Evolutionary conservation across 208 protist species (phyloP).

Genomic region (Phytomonas francai): DNA sequence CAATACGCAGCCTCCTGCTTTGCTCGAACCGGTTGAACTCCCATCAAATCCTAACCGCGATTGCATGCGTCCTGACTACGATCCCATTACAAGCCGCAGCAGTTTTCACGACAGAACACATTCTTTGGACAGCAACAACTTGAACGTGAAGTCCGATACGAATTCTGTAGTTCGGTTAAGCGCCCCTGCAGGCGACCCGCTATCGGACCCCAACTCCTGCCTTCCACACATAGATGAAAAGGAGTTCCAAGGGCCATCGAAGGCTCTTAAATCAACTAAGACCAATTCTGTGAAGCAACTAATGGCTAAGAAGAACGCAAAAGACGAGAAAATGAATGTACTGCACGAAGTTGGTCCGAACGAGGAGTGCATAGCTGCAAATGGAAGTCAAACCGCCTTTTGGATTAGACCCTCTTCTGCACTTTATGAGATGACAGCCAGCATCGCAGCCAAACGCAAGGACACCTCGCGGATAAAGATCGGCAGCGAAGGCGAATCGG

Average conservation of each 20-base stretch:
- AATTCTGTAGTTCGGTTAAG: background rate
- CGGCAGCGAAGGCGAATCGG: background rate
- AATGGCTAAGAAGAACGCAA: background rate
- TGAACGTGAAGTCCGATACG: background rate
- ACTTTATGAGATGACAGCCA: slow-evolving; percentile 54
- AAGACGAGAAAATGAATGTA: background rate
- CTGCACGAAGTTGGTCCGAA: background rate
- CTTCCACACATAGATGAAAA: background rate
- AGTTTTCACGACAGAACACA: background rate
- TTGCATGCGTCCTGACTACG: slow-evolving; percentile 22
- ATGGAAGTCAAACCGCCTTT: slow-evolving; percentile 30
- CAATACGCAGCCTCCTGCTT: slow-evolving; percentile 8
- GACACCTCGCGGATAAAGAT: slow-evolving; percentile 11
- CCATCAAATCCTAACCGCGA: slow-evolving; percentile 13
- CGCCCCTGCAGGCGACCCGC: background rate
- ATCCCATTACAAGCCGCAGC: slow-evolving; percentile 18
- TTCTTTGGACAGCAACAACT: background rate
- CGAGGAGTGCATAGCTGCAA: slow-evolving; percentile 13
- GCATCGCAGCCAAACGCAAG: slow-evolving; percentile 50
- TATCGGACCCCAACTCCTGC: background rate
- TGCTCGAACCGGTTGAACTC: slow-evolving; percentile 17
- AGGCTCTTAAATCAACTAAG: background rate
- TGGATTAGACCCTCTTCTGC: slow-evolving; percentile 48
- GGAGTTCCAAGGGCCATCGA: background rate
- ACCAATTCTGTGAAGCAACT: background rate